Conservation (phyloP, 805 yeast genomes). For the Barnettozyma sucrosica region DNA sequence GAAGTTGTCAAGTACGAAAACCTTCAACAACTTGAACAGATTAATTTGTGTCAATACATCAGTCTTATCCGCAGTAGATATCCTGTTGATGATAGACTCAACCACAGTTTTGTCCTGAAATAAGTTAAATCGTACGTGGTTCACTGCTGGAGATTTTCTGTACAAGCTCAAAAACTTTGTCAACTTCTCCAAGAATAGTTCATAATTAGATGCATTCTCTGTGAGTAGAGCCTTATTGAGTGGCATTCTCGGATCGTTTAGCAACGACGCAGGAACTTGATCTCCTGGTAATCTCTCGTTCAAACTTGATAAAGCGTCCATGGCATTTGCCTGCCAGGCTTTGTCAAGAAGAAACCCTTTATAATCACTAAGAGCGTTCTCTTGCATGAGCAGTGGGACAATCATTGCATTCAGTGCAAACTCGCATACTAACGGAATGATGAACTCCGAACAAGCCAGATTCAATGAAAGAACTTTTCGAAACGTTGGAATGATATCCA, state of each 20-base stretch:
- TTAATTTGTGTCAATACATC: slow-evolving; percentile 18
- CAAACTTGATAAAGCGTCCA: slow-evolving; percentile 42
- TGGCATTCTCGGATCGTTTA: slow-evolving; percentile 28
- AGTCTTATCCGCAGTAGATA: slow-evolving; percentile 4
- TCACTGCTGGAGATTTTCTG: slow-evolving; percentile 14
- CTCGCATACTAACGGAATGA: slow-evolving; percentile 44
- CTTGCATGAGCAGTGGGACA: slow-evolving; percentile 17
- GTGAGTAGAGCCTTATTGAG: slow-evolving; percentile 36
- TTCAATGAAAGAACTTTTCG: slow-evolving; percentile 32
- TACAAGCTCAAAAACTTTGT: slow-evolving; percentile 26
- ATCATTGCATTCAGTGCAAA: slow-evolving; percentile 34
- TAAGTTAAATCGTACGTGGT: slow-evolving; percentile 19
- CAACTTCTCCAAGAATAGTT: slow-evolving; percentile 37
- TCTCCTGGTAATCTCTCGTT: slow-evolving; percentile 34
- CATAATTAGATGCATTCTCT: slow-evolving; percentile 36
- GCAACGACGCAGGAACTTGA: slow-evolving; percentile 23
- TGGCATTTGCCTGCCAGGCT: slow-evolving; percentile 47
- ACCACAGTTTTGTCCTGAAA: slow-evolving; percentile 14
- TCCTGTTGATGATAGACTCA: slow-evolving; percentile 11
- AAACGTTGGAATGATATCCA: slow-evolving; percentile 37
- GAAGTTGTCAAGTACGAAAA: slow-evolving; percentile 10
- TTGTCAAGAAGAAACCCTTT: slow-evolving; percentile 38
- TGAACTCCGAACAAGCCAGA: slow-evolving; percentile 40
- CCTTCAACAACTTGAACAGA: slow-evolving; percentile 21
- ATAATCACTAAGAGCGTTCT: slow-evolving; percentile 30